These are phyloP conservation scores for Metschnikowia gruessii DNA, from an alignment of 805 yeast species.

Conservation along the genomic window DNA sequence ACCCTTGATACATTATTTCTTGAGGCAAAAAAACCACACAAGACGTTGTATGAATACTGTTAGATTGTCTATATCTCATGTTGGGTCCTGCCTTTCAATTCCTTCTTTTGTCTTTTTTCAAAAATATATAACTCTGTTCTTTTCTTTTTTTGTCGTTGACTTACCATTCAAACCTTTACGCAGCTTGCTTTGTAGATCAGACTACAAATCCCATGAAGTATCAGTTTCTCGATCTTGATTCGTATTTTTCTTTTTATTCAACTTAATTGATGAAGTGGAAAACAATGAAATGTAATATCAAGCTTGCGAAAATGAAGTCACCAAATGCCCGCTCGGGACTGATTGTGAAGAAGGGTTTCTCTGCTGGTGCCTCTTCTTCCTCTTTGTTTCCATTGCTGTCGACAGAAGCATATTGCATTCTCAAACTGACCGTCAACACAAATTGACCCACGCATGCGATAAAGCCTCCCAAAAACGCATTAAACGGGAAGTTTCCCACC, in stretches of 20 bases:
- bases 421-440: slow-evolving; percentile 77
- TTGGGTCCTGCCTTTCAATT: slow-evolving; percentile 8
- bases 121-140: neutral
- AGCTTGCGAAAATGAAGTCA: slow-evolving; percentile 83
- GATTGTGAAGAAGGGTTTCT: slow-evolving; percentile 15
- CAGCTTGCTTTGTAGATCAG: neutral
- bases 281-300: slow-evolving; percentile 83
- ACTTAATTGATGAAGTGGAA: slow-evolving; percentile 85
- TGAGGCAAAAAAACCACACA: neutral
- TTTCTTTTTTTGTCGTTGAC: neutral
- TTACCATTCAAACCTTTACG: neutral
- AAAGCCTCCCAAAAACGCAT: slow-evolving; percentile 94
- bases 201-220: neutral
- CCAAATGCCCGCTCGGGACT: slow-evolving; percentile 67
- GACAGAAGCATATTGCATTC: slow-evolving; percentile 57
- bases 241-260: neutral
- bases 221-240: neutral
- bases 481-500: slow-evolving; percentile 92
- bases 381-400: slow-evolving; percentile 1
- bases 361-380: neutral
- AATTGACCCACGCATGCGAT: slow-evolving; percentile 92
- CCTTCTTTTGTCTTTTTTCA: slow-evolving; percentile 2
- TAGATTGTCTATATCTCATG: slow-evolving; percentile 6
- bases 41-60: slow-evolving; percentile 1
- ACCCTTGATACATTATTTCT: neutral